Evolutionary conservation across 75 land plant species (phyloP).

Genomic region (Cupressus sempervirens): DNA sequence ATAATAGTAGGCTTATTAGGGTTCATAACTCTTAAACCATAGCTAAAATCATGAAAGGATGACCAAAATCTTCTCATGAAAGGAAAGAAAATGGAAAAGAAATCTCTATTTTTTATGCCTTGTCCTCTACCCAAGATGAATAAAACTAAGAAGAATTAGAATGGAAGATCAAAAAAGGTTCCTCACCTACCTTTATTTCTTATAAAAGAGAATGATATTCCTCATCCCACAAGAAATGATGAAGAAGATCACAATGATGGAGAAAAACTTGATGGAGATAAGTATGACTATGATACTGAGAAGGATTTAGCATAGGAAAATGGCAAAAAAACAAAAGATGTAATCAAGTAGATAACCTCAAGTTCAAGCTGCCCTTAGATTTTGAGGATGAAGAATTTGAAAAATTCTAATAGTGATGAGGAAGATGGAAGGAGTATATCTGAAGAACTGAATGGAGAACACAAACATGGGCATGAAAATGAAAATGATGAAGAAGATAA

Average conservation of each 20-base stretch:
- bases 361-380: constrained; percentile 80
- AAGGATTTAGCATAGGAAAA: constrained; percentile 75
- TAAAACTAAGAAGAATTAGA: not conserved
- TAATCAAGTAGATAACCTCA: constrained; percentile 61
- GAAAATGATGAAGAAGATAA: constrained; percentile 20
- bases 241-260: constrained; percentile 18
- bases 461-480: constrained; percentile 3
- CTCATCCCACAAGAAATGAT: constrained; percentile 12
- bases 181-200: constrained; percentile 50
- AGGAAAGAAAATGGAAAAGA: not conserved
- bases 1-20: too few relatives aligned
- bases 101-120: not conserved
- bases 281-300: constrained; percentile 87
- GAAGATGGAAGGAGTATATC: constrained; percentile 41
- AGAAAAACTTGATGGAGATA: constrained; percentile 12
- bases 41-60: not conserved
- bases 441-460: constrained; percentile 17
- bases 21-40: not conserved
- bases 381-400: too few relatives aligned
- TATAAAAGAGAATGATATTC: constrained; percentile 26
- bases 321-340: constrained; percentile 67
- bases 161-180: not conserved
- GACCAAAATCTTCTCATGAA: not conserved
- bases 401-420: not conserved
- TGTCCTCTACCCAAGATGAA: not conserved